phyloP scores from a whole-genome alignment of 2,329 filamentous ascomycete genomes.

The Colletotrichum sp. region DNA sequence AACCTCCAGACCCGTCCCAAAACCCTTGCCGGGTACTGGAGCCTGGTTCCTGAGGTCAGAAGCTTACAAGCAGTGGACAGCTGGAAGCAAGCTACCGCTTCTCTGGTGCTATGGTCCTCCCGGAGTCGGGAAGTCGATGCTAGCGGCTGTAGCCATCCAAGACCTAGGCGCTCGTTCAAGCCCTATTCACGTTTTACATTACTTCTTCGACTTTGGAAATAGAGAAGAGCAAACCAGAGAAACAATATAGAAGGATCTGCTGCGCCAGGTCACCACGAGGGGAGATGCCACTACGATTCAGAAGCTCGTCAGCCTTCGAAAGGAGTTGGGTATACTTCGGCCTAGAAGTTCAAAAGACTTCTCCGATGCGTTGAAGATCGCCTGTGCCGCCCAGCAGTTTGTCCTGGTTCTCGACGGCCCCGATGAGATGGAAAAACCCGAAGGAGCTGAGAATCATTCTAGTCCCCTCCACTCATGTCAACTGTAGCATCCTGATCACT shows the following conservation, averaged over 20 bases:
- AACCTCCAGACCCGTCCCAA: not conserved
- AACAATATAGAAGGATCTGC: not conserved
- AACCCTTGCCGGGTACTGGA: not conserved
- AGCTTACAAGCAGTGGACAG: not conserved
- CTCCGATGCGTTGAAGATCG: not conserved
- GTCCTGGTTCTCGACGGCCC: not conserved
- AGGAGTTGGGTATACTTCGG: not conserved
- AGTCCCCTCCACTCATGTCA: not conserved
- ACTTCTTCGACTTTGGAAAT: not conserved
- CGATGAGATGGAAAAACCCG: not conserved
- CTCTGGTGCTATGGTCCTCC: not conserved
- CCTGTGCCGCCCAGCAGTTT: not conserved
- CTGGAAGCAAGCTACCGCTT: not conserved
- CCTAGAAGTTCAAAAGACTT: not conserved
- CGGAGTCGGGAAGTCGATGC: not conserved
- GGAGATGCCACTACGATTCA: accelerated
- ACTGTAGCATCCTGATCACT: not conserved
- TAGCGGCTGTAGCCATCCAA: accelerated
- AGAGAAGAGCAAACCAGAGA: accelerated
- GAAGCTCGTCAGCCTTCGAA: not conserved
- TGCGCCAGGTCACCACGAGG: not conserved
- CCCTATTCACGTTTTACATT: accelerated
- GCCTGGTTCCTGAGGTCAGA: accelerated
- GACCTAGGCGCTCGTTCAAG: accelerated
- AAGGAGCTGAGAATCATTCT: not conserved